Evolutionary conservation across 2,329 filamentous ascomycete species (phyloP).

Genomic region (Fusarium siculi): DNA sequence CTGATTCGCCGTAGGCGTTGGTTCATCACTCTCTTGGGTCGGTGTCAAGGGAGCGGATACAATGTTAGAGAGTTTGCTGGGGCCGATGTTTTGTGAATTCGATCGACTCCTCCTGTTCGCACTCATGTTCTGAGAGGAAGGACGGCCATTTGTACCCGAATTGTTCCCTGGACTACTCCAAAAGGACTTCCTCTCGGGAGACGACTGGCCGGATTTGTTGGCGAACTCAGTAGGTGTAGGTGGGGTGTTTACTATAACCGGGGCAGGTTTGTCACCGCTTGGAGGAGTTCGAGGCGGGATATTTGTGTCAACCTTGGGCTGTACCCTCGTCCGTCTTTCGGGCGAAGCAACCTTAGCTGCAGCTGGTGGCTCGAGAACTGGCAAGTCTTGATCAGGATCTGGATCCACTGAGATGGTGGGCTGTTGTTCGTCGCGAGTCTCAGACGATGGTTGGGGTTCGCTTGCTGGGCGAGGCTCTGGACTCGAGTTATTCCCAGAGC

Average conservation of each 20-base stretch:
- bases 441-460: constrained; percentile 35
- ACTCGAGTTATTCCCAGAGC: constrained; percentile 34
- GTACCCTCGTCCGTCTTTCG: constrained; percentile 43
- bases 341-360: constrained; percentile 45
- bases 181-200: constrained; percentile 46
- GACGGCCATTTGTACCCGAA: constrained; percentile 63
- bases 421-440: constrained; percentile 35
- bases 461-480: constrained; percentile 33
- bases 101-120: constrained; percentile 69
- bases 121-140: constrained; percentile 75
- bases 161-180: constrained; percentile 42
- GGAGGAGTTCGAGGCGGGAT: constrained; percentile 61
- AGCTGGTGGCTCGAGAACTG: constrained; percentile 45
- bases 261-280: constrained; percentile 55
- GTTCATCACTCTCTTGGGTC: constrained; percentile 72
- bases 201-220: constrained; percentile 35
- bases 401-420: constrained; percentile 32
- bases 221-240: constrained; percentile 68
- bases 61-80: constrained; percentile 88
- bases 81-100: constrained; percentile 67
- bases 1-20: constrained; percentile 66
- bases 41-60: constrained; percentile 79
- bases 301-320: constrained; percentile 46
- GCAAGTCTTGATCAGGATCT: constrained; percentile 32
- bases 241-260: constrained; percentile 72